Conservation (phyloP, 352 stramenopile species). For the Proteromonas lacertae region DNA sequence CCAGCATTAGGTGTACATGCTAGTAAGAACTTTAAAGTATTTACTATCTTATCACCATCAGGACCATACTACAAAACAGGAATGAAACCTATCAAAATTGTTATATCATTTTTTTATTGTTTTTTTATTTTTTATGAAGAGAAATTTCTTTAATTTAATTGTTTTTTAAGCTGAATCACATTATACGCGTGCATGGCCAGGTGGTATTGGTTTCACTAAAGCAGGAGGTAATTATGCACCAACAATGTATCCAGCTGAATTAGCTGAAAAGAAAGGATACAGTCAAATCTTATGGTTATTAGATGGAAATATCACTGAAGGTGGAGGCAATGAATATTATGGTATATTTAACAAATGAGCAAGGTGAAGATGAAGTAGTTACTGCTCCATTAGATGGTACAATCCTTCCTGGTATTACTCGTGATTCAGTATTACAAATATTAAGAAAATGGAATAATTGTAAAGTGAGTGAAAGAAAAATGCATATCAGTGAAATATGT, state of each 20-base stretch:
- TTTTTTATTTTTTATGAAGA: no score
- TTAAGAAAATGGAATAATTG: no score
- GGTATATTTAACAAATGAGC: conserved; percentile 36
- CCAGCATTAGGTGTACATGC: conserved; percentile 7
- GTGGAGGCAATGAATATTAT: conserved; percentile 57
- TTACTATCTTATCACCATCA: conserved; percentile 36
- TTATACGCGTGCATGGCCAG: conserved; percentile 46
- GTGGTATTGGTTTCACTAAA: conserved; percentile 40
- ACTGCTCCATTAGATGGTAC: conserved; percentile 23
- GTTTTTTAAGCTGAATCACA: conserved; percentile 30
- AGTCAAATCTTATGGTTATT: conserved; percentile 41
- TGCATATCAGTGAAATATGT: background rate
- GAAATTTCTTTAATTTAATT: no score
- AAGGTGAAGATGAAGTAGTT: conserved; percentile 34
- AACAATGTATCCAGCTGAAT: conserved; percentile 31
- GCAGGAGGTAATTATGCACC: conserved; percentile 29
- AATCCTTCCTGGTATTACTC: conserved; percentile 2
- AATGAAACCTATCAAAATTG: conserved; percentile 50
- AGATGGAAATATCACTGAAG: conserved; percentile 14
- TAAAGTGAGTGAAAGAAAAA: background rate
- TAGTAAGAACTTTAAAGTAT: conserved; percentile 7
- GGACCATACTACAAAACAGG: conserved; percentile 54
- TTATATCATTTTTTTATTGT: no score
- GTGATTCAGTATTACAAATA: conserved; percentile 1
- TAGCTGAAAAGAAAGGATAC: conserved; percentile 31